Percentiles rank a stretch among this genome's conserved stretches.
These are phyloP conservation scores for Ochromonas danica DNA, from an alignment of 108 stramenopile genomes.

Conservation along the genomic window DNA sequence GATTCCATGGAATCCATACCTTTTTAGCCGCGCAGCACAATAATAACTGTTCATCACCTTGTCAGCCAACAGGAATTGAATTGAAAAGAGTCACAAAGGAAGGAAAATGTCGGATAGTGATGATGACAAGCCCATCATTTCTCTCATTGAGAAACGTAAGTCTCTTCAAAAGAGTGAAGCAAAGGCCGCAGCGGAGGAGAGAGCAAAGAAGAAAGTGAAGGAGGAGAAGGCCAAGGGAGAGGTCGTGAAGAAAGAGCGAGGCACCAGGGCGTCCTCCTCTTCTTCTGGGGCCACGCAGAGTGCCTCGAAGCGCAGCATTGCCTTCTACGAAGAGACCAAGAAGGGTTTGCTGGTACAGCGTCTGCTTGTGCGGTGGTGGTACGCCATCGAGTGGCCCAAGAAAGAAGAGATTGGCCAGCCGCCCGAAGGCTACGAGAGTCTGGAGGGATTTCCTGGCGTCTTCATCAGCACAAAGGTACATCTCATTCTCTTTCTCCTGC, in stretches of 20 bases:
- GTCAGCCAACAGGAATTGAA: no score
- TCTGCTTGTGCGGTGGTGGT: slow-evolving; percentile 28
- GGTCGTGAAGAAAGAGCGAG: slow-evolving; percentile 4
- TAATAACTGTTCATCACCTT: no score
- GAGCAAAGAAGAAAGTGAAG: background rate
- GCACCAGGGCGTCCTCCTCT: background rate
- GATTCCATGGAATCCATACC: no score
- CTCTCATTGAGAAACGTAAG: background rate
- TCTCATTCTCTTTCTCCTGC: background rate
- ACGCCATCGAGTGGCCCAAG: slow-evolving; percentile 32
- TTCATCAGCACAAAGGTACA: slow-evolving; percentile 29
- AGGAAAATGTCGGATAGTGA: slow-evolving; percentile 36
- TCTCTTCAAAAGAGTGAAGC: background rate
- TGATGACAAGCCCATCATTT: slow-evolving; percentile 21
- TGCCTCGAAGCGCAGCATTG: background rate
- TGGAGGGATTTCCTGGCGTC: slow-evolving; percentile 32
- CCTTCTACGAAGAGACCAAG: background rate
- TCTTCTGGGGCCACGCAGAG: background rate
- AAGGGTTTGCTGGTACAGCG: slow-evolving; percentile 27
- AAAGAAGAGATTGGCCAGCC: background rate
- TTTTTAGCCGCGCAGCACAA: no score
- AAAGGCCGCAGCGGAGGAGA: background rate
- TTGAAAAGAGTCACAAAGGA: no score
- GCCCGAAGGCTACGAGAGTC: slow-evolving; percentile 1
- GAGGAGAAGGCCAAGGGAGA: background rate